phyloP scores from a whole-genome alignment of 495 filamentous ascomycete species.

The Daldinia decipiens region DNA sequence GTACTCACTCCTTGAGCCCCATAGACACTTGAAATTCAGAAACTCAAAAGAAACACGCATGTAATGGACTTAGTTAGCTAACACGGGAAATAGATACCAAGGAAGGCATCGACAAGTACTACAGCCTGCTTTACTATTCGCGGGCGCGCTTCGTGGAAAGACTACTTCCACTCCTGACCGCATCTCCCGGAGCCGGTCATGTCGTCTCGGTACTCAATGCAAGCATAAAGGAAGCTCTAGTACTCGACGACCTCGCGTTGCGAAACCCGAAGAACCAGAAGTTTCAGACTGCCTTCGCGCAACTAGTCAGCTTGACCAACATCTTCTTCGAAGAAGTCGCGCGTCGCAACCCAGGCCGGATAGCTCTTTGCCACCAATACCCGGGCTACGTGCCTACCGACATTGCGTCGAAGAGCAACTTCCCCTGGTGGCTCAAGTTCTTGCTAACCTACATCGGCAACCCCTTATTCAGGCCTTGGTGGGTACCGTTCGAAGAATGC shows the following conservation, averaged over 20 bases:
- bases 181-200: conserved; percentile 16
- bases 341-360: conserved; percentile 20
- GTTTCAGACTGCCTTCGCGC: conserved; percentile 11
- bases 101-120: conserved; percentile 41
- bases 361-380: conserved; percentile 34
- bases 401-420: conserved; percentile 13
- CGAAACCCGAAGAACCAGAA: conserved; percentile 18
- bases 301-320: conserved; percentile 38
- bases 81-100: conserved; percentile 29
- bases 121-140: conserved; percentile 44
- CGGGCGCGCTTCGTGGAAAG: conserved; percentile 36
- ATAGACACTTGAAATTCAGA: background rate
- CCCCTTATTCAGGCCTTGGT: conserved; percentile 6
- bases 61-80: conserved; percentile 3
- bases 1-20: conserved; percentile 5
- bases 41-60: background rate
- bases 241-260: conserved; percentile 37
- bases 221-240: conserved; percentile 25
- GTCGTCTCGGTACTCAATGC: conserved; percentile 41
- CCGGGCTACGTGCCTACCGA: conserved; percentile 34
- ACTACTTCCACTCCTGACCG: conserved; percentile 37
- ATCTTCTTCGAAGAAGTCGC: conserved; percentile 43
- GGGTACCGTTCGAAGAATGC: conserved; percentile 22
- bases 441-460: conserved; percentile 11
- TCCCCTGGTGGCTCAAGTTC: conserved; percentile 20